Evolutionary conservation across 441 rosid species (phyloP).

Genomic region (Populus trichocarpa): DNA sequence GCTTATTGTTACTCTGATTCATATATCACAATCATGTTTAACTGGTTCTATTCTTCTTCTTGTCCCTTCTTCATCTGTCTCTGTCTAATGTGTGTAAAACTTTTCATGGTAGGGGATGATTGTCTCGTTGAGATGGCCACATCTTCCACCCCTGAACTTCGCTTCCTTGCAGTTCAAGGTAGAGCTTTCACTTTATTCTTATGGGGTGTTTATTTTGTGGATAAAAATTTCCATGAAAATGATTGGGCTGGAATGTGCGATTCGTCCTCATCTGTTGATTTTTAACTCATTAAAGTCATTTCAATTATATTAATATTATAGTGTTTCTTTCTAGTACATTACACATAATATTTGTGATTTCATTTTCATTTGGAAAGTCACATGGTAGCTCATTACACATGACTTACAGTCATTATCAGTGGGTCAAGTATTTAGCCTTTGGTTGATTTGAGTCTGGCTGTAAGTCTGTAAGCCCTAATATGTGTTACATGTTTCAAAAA

Average conservation of each 20-base stretch:
- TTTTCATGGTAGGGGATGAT: conserved; percentile 39
- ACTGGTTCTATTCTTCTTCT: not conserved
- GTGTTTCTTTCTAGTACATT: not conserved
- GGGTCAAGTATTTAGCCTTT: not conserved
- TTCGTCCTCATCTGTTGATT: not conserved
- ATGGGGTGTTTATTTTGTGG: not conserved
- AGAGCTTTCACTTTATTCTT: conserved; percentile 7
- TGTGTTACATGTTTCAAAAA: not conserved
- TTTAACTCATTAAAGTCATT: not conserved
- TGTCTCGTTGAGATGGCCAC: conserved; percentile 41
- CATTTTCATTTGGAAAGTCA: not conserved
- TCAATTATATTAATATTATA: not conserved
- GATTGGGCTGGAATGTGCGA: not conserved
- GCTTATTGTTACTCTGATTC: conserved; percentile 17
- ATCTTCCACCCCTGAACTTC: conserved; percentile 57
- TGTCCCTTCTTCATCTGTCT: conserved; percentile 2
- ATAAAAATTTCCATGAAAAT: no score
- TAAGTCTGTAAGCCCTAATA: not conserved
- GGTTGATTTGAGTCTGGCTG: not conserved
- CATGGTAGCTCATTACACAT: not conserved
- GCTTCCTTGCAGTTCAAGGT: conserved; percentile 87
- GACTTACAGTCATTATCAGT: not conserved
- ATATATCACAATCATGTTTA: not conserved
- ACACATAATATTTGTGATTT: not conserved
- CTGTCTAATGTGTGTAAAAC: conserved; percentile 16